Conservation (phyloP, 139 green algal species). For the Asterochloris erici region DNA sequence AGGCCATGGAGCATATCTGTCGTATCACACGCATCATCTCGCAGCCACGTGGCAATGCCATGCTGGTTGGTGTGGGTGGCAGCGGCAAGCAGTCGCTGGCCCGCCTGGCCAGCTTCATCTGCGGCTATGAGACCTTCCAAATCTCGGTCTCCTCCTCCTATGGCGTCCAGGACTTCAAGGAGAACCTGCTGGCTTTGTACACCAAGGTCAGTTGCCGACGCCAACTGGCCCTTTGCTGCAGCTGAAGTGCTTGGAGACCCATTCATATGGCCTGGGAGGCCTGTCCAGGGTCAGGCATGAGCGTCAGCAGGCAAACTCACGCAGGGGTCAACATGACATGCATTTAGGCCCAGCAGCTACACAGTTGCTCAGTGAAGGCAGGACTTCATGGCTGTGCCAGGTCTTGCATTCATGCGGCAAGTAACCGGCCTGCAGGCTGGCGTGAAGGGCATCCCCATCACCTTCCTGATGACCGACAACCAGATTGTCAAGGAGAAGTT, state of each 20-base stretch:
- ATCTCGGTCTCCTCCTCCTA: conserved; percentile 76
- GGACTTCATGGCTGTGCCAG: no score
- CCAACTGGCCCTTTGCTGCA: background rate
- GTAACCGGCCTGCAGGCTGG: conserved; percentile 26
- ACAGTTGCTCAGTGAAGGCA: no score
- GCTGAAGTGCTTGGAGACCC: no score
- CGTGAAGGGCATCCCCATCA: conserved; percentile 64
- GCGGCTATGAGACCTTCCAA: conserved; percentile 79
- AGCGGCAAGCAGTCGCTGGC: conserved; percentile 76
- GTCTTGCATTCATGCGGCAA: no score
- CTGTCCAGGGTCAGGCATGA: background rate
- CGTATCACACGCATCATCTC: conserved; percentile 81
- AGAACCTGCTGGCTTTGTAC: conserved; percentile 81
- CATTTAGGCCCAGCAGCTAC: no score
- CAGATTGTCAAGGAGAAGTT: conserved; percentile 86
- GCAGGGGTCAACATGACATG: background rate
- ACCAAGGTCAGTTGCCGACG: conserved; percentile 24
- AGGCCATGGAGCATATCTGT: conserved; percentile 79
- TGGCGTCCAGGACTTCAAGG: conserved; percentile 79
- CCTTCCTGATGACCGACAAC: conserved; percentile 88
- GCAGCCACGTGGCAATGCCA: conserved; percentile 76
- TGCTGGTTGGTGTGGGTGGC: conserved; percentile 84
- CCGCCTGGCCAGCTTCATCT: conserved; percentile 72
- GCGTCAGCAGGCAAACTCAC: background rate
- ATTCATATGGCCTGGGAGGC: no score